These are phyloP conservation scores for Suhomyces sp. DNA, from an alignment of 805 yeast genomes.

Conservation along the genomic window DNA sequence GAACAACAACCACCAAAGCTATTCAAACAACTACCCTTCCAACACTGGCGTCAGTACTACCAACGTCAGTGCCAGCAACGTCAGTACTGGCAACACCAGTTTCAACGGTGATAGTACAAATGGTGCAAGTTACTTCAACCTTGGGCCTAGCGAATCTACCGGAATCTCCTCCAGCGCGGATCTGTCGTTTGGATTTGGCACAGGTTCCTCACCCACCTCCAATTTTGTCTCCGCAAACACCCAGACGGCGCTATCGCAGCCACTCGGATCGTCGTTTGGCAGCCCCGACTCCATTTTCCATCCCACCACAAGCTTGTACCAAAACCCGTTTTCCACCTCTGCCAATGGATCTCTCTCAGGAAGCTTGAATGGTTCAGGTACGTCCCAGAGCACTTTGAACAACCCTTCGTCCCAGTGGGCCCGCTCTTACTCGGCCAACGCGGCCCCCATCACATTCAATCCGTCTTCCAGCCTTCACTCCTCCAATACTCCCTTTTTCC, in stretches of 20 bases:
- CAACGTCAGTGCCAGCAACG: no score
- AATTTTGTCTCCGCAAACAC: neutral
- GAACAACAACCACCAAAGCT: neutral
- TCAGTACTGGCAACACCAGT: no score
- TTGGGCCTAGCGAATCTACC: neutral
- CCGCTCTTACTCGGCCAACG: constrained; percentile 12
- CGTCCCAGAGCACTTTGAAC: neutral
- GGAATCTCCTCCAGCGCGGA: neutral
- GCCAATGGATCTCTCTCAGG: neutral
- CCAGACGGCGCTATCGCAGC: neutral
- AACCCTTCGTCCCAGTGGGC: constrained; percentile 1
- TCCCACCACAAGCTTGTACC: neutral
- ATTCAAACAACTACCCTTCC: neutral
- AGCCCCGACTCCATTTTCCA: neutral
- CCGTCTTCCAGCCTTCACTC: neutral
- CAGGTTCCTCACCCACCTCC: neutral
- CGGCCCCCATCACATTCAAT: constrained; percentile 10
- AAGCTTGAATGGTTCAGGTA: neutral
- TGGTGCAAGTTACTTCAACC: no score
- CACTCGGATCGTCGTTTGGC: neutral
- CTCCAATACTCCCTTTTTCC: constrained; percentile 1
- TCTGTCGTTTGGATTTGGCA: neutral
- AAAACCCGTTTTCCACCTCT: neutral
- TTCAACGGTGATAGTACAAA: no score
- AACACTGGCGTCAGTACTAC: no score